These are phyloP conservation scores for Aspergillus tubingensis DNA, from an alignment of 2,329 filamentous ascomycete genomes.

Conservation along the genomic window DNA sequence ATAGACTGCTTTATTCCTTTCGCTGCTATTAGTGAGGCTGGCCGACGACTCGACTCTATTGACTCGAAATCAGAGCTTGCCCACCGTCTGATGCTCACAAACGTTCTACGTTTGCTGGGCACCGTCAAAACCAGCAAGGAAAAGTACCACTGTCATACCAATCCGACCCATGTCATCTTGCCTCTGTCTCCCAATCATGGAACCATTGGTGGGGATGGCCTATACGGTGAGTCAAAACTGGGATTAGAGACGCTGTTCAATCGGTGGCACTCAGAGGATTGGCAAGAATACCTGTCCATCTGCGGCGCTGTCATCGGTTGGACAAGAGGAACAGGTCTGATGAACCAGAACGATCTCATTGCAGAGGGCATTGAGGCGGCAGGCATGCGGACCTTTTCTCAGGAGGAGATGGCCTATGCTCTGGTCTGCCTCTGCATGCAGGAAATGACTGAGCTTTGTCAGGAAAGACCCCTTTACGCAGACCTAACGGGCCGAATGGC, in stretches of 20 bases:
- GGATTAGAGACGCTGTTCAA: conserved; percentile 2
- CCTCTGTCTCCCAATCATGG: conserved; percentile 11
- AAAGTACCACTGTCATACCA: not conserved
- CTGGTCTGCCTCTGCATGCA: not conserved
- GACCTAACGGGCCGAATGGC: conserved; percentile 4
- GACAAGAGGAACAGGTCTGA: conserved; percentile 7
- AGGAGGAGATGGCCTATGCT: conserved; percentile 3
- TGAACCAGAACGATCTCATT: conserved; percentile 4
- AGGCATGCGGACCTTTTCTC: not conserved
- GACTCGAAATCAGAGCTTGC: conserved; percentile 1
- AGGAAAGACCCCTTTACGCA: not conserved
- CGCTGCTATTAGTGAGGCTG: conserved; percentile 1
- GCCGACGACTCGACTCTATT: not conserved
- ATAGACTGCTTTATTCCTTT: conserved; percentile 5
- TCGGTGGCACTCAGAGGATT: conserved; percentile 3
- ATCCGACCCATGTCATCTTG: conserved; percentile 2
- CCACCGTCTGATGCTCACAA: conserved; percentile 6
- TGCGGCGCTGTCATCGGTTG: conserved; percentile 6
- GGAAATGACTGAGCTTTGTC: not conserved
- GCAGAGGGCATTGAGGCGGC: conserved; percentile 1
- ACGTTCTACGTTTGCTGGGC: conserved; percentile 1
- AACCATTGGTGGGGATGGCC: conserved; percentile 4
- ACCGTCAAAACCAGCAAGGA: not conserved
- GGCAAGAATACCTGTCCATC: conserved; percentile 3
- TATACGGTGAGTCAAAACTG: conserved; percentile 10